Conservation (phyloP, 1,284 basidiomycete genomes). For the Bondarzewia mesenterica region DNA sequence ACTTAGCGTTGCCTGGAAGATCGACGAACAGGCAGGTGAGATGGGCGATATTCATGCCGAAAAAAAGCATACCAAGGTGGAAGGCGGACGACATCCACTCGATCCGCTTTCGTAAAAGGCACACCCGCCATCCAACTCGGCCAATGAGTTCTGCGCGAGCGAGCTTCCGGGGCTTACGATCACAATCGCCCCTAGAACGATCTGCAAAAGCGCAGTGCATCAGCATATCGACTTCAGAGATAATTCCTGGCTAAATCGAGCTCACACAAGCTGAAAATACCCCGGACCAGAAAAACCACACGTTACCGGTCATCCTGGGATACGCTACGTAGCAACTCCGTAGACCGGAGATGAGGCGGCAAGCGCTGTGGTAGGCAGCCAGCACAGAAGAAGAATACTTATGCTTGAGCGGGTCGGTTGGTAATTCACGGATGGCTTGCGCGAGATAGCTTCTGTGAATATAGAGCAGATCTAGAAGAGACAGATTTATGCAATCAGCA, state of each 20-base stretch:
- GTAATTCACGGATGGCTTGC: slow-evolving; percentile 29
- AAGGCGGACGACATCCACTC: slow-evolving; percentile 27
- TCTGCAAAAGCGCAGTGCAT: slow-evolving; percentile 21
- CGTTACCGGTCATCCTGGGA: slow-evolving; percentile 23
- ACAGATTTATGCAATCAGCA: not conserved
- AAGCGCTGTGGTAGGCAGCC: slow-evolving; percentile 36
- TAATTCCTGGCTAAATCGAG: not conserved
- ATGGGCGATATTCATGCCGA: not conserved
- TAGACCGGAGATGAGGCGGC: slow-evolving; percentile 32
- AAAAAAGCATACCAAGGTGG: slow-evolving; percentile 27
- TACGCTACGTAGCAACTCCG: slow-evolving; percentile 30
- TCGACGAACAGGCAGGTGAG: not conserved
- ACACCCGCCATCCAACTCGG: slow-evolving; percentile 29
- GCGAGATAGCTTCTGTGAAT: slow-evolving; percentile 45
- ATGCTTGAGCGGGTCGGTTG: slow-evolving; percentile 28
- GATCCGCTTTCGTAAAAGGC: slow-evolving; percentile 37
- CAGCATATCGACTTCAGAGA: not conserved
- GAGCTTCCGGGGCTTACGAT: slow-evolving; percentile 36
- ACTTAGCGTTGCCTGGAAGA: slow-evolving; percentile 13
- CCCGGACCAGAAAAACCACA: slow-evolving; percentile 47
- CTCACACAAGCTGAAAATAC: slow-evolving; percentile 38
- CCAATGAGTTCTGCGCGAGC: slow-evolving; percentile 30
- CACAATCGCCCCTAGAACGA: slow-evolving; percentile 38
- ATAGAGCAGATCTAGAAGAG: slow-evolving; percentile 36
- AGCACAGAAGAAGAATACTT: slow-evolving; percentile 39